Conservation (phyloP, 345 rosid genomes). For the Cardamine chenopodiifolia region DNA sequence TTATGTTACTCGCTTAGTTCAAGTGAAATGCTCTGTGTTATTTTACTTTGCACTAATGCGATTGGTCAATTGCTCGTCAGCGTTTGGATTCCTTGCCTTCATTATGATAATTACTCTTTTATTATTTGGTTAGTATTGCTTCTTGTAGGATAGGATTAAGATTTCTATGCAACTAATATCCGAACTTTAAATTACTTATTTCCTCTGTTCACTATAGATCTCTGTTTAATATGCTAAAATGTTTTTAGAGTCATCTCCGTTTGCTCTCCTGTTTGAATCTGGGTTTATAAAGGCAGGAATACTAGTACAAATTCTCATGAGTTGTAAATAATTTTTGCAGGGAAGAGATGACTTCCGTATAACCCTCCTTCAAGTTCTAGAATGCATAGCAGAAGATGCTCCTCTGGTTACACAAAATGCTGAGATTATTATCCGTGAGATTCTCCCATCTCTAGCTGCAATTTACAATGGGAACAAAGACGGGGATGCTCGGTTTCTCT, state of each 20-base stretch:
- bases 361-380: conserved; percentile 82
- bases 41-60: not conserved
- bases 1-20: not conserved
- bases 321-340: conserved; percentile 47
- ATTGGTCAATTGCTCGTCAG: conserved; percentile 7
- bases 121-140: not conserved
- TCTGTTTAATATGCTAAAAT: too few relatives aligned
- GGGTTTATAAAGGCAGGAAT: not conserved
- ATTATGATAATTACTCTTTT: not conserved
- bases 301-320: not conserved
- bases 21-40: not conserved
- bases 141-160: conserved; percentile 1
- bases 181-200: not conserved
- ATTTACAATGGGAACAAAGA: conserved; percentile 92
- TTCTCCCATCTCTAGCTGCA: conserved; percentile 78
- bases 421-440: conserved; percentile 56
- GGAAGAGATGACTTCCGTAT: conserved; percentile 96
- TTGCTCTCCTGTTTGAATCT: not conserved
- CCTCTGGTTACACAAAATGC: conserved; percentile 59
- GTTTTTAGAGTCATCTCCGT: not conserved
- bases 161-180: not conserved
- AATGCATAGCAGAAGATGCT: conserved; percentile 75
- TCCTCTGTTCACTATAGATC: not conserved
- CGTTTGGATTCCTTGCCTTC: conserved; percentile 4
- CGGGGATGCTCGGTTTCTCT: conserved; percentile 88